Evolutionary conservation across 2,329 filamentous ascomycete genomes (phyloP).

Genomic region (Sporothrix protearum): DNA sequence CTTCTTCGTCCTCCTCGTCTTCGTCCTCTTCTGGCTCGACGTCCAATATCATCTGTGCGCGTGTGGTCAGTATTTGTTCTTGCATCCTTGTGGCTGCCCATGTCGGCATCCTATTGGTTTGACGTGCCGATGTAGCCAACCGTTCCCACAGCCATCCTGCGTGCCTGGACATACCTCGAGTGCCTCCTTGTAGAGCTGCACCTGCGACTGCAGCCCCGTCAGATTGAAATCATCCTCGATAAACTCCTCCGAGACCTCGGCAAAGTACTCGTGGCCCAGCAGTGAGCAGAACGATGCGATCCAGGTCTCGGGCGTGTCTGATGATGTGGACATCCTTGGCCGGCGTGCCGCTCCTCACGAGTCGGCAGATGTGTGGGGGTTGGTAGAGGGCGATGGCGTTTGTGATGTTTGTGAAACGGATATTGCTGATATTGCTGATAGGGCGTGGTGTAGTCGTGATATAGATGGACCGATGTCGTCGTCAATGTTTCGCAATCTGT

Average conservation of each 20-base stretch:
- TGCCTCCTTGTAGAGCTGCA: conserved; percentile 98
- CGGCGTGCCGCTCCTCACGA: neutral
- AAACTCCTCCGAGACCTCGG: conserved; percentile 97
- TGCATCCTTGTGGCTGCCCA: neutral
- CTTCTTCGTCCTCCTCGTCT: conserved; percentile 79
- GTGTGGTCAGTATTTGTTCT: neutral
- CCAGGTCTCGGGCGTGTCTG: conserved; percentile 77
- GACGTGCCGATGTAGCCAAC: too few relatives aligned
- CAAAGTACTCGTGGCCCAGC: conserved; percentile 97
- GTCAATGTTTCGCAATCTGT: neutral
- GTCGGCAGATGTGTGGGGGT: neutral
- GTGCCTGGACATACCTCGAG: conserved; percentile 60
- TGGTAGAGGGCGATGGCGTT: neutral
- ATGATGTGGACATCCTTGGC: conserved; percentile 57
- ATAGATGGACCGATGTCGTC: neutral
- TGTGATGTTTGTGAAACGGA: neutral
- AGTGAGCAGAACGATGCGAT: conserved; percentile 96
- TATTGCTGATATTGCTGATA: neutral
- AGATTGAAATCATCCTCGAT: conserved; percentile 99
- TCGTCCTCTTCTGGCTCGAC: conserved; percentile 94
- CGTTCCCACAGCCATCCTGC: neutral
- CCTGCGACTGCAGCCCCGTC: conserved; percentile 89
- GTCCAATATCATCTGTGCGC: conserved; percentile 81
- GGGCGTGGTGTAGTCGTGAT: neutral
- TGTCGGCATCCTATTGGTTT: too few relatives aligned